These are phyloP conservation scores for Blumeria hordei DNA, from an alignment of 2,329 filamentous ascomycete genomes.

Conservation along the genomic window DNA sequence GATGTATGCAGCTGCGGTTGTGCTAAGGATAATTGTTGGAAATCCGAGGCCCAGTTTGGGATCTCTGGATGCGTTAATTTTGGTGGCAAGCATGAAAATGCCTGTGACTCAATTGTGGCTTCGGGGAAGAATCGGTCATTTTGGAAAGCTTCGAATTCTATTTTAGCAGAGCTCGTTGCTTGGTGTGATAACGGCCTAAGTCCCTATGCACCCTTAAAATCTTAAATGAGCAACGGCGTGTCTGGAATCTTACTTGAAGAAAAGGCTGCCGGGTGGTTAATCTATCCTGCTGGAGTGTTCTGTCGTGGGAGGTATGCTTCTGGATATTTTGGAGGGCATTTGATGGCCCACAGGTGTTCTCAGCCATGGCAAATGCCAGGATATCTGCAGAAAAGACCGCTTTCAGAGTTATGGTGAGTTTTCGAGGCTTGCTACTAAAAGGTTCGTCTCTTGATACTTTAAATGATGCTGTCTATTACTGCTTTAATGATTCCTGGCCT, in stretches of 20 bases:
- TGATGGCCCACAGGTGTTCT: conserved; percentile 45
- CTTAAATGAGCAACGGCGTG: conserved; percentile 2
- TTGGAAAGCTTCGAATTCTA: conserved; percentile 48
- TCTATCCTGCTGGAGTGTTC: conserved; percentile 47
- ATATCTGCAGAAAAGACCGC: not conserved
- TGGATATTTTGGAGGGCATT: conserved; percentile 49
- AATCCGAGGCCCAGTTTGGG: conserved; percentile 19
- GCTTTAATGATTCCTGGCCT: too few relatives aligned
- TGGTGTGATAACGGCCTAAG: conserved; percentile 33
- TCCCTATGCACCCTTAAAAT: conserved; percentile 19
- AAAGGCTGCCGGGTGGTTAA: conserved; percentile 28
- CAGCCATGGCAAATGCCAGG: conserved; percentile 26
- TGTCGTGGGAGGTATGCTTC: conserved; percentile 40
- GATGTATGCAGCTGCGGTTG: conserved; percentile 27
- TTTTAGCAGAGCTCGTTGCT: conserved; percentile 30
- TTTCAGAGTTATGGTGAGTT: too few relatives aligned
- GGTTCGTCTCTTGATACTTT: too few relatives aligned
- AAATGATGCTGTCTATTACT: too few relatives aligned
- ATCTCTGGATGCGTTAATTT: conserved; percentile 7
- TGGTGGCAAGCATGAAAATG: conserved; percentile 5
- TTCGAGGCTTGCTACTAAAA: too few relatives aligned
- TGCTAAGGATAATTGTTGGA: conserved; percentile 22
- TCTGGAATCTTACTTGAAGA: conserved; percentile 23
- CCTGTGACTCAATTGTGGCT: conserved; percentile 7
- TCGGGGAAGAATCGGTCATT: conserved; percentile 20